Conservation (phyloP, 1,284 basidiomycete genomes). For the Ceratobasidium papillatum region DNA sequence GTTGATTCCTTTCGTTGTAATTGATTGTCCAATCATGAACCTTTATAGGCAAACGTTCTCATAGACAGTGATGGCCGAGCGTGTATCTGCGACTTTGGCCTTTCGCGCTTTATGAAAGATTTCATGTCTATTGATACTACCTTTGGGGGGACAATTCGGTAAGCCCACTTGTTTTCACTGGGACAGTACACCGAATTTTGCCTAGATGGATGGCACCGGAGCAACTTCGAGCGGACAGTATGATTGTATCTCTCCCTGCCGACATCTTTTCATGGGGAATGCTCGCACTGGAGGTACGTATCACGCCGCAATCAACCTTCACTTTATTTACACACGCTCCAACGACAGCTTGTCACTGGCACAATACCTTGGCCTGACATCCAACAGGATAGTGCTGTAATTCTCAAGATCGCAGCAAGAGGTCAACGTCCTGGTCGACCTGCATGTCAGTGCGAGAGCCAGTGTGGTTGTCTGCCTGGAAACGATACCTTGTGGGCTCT, state of each 20-base stretch:
- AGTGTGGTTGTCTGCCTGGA: constrained; percentile 11
- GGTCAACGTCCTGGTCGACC: constrained; percentile 21
- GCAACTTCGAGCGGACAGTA: constrained; percentile 27
- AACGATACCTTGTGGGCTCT: constrained; percentile 17
- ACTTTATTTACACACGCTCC: neutral
- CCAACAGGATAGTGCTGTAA: constrained; percentile 35
- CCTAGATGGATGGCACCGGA: constrained; percentile 36
- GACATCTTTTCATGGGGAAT: constrained; percentile 39
- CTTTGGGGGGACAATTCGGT: constrained; percentile 35
- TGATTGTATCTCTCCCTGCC: constrained; percentile 34
- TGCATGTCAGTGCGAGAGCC: neutral
- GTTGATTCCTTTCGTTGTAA: neutral
- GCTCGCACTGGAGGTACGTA: constrained; percentile 17
- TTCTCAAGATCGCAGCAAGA: constrained; percentile 31
- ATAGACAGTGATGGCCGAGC: constrained; percentile 20
- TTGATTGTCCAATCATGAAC: neutral
- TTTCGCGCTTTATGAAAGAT: constrained; percentile 36
- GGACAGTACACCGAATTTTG: neutral
- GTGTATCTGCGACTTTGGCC: constrained; percentile 36
- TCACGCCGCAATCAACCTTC: neutral
- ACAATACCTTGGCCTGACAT: constrained; percentile 33
- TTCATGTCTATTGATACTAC: constrained; percentile 39
- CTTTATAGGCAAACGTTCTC: constrained; percentile 22
- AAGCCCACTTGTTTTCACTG: neutral
- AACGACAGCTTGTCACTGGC: constrained; percentile 12